Base-by-base conservation (phyloP, 805 yeast genomes). In the Starmerella tilneyi region DNA sequence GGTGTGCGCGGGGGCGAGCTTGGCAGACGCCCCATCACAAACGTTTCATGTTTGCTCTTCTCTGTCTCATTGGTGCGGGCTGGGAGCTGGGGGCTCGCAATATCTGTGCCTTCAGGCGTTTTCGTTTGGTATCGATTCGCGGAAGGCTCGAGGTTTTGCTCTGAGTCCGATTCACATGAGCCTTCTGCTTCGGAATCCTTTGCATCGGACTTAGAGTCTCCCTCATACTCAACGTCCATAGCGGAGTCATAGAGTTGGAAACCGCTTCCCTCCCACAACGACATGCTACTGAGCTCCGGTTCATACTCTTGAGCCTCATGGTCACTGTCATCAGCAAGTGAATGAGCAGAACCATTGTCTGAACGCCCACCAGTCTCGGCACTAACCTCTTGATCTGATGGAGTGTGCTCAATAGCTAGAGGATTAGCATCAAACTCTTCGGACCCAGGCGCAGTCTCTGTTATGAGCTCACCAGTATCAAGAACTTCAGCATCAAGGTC, bases 241-340 rank as follows among this genome's bases (percentile, higher is more conserved):
- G 27, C 38, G 13, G 38, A 21, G 15, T 44, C 44, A n/a, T 34
- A 32, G 21, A 27, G 21, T 11, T 44, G 26, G 21, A 32, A 38
- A 16, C 43, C 45, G 16, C 30, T 23, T 15, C 36, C 39, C 12
- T 43, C 41, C 45, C 45, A 43, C 17, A 43, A 21, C 13, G 45
- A 34, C 45, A 43, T 43, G 29, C 35, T 35, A 29, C 45, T 43
- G 27, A 34, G 36, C 35, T 45, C 48, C 3, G 48, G 26, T 15
- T 45, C 29, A 19, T 45, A 36, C n/a, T 45, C 48, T 13, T 33
- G 36, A 5, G 43, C 49, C 24, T 32, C 46, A 29, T 41, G 44
- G 16, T 39, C 47, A 23, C 45, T 41, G 32, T 20, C 26, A 11
- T 28, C 46, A 6, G 22, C 26, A 8, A 27, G 42, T 9, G 28